These are phyloP conservation scores for Trichosporon sp. DNA, from an alignment of 1,284 basidiomycete species.

Conservation along the genomic window DNA sequence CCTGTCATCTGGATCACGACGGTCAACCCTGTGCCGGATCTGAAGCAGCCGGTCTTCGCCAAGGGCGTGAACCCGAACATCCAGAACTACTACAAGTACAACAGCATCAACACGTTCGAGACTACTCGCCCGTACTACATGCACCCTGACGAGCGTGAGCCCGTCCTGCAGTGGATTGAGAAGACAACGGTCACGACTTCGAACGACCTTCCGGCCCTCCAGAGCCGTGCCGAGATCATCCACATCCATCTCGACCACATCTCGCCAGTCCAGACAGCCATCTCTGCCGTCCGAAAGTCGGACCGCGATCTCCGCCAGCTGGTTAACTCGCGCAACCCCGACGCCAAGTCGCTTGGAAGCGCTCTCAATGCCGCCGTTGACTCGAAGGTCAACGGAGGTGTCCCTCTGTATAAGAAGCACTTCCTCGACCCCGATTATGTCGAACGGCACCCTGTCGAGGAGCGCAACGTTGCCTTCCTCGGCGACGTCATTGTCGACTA, in stretches of 20 bases:
- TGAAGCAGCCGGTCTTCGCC: slow-evolving; percentile 74
- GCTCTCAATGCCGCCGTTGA: slow-evolving; percentile 85
- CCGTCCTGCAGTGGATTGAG: slow-evolving; percentile 75
- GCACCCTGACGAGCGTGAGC: slow-evolving; percentile 60
- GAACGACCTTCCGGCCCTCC: slow-evolving; percentile 87
- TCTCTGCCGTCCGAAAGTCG: slow-evolving; percentile 69
- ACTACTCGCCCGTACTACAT: slow-evolving; percentile 71
- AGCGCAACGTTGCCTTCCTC: slow-evolving; percentile 70
- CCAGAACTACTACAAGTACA: slow-evolving; percentile 66
- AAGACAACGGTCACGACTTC: slow-evolving; percentile 82
- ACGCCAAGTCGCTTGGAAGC: slow-evolving; percentile 85
- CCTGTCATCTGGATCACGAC: slow-evolving; percentile 87
- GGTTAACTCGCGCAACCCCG: slow-evolving; percentile 38
- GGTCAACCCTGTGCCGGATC: slow-evolving; percentile 82
- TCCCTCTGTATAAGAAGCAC: slow-evolving; percentile 65
- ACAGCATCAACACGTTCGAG: slow-evolving; percentile 79
- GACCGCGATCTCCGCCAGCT: slow-evolving; percentile 37
- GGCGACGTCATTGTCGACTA: slow-evolving; percentile 77
- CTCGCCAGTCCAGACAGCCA: slow-evolving; percentile 81
- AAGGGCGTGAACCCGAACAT: slow-evolving; percentile 81
- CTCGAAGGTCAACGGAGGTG: slow-evolving; percentile 73
- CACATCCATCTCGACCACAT: slow-evolving; percentile 74
- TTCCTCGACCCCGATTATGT: slow-evolving; percentile 77
- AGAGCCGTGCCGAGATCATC: slow-evolving; percentile 87
- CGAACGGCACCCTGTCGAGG: slow-evolving; percentile 69